Base-by-base conservation (phyloP, 192 early-diverging fungal genomes). In the Diversispora epigaea region DNA sequence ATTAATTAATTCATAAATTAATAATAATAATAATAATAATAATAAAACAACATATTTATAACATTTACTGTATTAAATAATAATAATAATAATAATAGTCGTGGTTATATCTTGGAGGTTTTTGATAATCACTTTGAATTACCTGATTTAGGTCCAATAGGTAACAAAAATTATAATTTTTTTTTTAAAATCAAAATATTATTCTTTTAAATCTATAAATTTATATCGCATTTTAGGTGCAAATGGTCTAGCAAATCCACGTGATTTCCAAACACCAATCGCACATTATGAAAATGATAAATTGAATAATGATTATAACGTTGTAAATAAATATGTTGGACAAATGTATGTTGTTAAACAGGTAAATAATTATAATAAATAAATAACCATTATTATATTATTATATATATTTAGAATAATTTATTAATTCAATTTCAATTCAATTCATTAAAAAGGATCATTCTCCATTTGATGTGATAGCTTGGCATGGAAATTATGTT, bases 401-500 rank as follows among this genome's bases (percentile, higher is more conserved):
- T 49, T 49, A 50, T 12, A 50, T 12, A 50, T 50, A 14, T 50
- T 12, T 50, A 12, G 0, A 50, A 12, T 14, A 50, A 50, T 50
- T 50, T 2, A 14, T 50, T 50, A 2, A 50, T 50, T 50, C 2
- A n/a, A 32, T 32, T 32, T 32, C 25, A 32, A 32, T 32, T 32
- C 2, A 32, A 32, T 44, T 44, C 14, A 52, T 69, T 39, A 9
- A 43, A 22, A 75, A 89, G 84, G 74, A 86, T 62, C 95, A 99
- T 80, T 92, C 91, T 19, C 94, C 95, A 8, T 99, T 93, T 73
- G 94, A 99, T 78, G 95, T 98, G 2, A 95, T 97, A 39, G 97
- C 95, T 12, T 98, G 97, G 94, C 94, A 97, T 80, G 97, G 97
- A 50, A 98, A 98, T 87, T 98, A 96, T 80, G 91, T 89, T 9